Conservation (phyloP, 1,284 basidiomycete genomes). For the Leccinum solheimii region DNA sequence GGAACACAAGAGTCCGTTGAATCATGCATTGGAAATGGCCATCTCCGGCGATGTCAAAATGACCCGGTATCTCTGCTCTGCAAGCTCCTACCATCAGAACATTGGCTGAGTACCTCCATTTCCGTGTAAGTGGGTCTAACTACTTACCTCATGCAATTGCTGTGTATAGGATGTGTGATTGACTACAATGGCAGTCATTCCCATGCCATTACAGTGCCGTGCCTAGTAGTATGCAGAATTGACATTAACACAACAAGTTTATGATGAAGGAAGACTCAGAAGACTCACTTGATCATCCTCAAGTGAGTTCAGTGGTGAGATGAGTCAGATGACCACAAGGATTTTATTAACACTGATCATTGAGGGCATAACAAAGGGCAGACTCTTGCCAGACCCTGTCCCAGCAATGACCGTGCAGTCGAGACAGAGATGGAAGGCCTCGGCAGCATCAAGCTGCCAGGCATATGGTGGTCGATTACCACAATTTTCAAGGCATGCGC, state of each 20-base stretch:
- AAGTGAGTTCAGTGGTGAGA: slow-evolving; percentile 13
- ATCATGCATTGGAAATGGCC: background rate
- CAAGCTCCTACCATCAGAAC: background rate
- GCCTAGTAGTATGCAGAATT: too few species aligned
- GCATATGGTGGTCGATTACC: background rate
- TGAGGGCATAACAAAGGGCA: slow-evolving; percentile 14
- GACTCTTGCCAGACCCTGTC: slow-evolving; percentile 1
- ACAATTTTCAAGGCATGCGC: background rate
- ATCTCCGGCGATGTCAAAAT: background rate
- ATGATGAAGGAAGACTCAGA: too few species aligned
- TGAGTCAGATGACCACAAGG: slow-evolving; percentile 7
- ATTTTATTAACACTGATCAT: slow-evolving; percentile 6
- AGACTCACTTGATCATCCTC: background rate
- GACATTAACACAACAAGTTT: too few species aligned
- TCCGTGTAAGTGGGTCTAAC: too few species aligned
- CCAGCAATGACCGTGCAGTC: slow-evolving; percentile 9
- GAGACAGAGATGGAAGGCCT: slow-evolving; percentile 13
- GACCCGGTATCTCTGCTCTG: background rate
- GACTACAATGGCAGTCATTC: background rate
- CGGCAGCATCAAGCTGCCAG: slow-evolving; percentile 14
- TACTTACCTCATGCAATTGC: background rate
- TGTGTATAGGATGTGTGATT: slow-evolving; percentile 6
- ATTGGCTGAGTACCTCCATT: too few species aligned
- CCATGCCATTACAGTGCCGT: background rate
- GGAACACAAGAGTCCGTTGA: background rate